Evolutionary conservation across 352 stramenopile genomes (phyloP), one percentile per base, ranked within the genome.

Genomic region (Phytophthora gonapodyides): DNA sequence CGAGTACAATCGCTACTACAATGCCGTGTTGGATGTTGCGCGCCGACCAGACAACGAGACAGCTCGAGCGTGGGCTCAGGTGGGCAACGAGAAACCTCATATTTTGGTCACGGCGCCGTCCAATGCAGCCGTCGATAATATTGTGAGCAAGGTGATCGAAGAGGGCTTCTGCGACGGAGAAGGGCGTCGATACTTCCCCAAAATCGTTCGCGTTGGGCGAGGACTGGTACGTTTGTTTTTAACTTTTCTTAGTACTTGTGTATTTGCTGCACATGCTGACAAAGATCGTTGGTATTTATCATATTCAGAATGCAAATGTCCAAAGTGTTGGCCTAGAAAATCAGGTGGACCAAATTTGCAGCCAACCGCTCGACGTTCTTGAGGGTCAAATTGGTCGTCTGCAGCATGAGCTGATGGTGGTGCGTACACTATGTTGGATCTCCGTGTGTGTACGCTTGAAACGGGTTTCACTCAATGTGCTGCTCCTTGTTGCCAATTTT

Each of bases 41-140:
- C 67, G 80, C 9, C 81, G 84, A 49, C 82, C 87, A 8, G 87
- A 96, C 44, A 73, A 78, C 46, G 86, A 96, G 46, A 96, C 87
- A 12, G 87, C 80, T 38, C 80, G 89, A 55, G 84, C 84, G 11
- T 96, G 87, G 87, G 83, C 82, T 31, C 69, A 70, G 10, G 88
- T 96, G 31, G 84, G 84, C 52, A 94, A 93, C 55, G 85, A 96
- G 61, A 97, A 97, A 57, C 92, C 92, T n/a, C 88, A 97, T 44
- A 97, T 98, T 50, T 63, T 98, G 64, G 88, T 98, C 21, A 92
- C 87, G 10, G 94, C 96, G 10, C 96, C 95, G 10, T 98, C 91
- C 21, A 99, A 99, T 78, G 93, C 92, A 57, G 96, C 95, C 16
- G 91, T 98, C 1, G 96, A 99, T 61, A 98, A 98, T 63, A 94